A percentile compares a stretch with the other conserved stretches of the same genome.
These are phyloP conservation scores for Cucurbita moschata DNA, from an alignment of 306 rosid species.

Conservation along the genomic window DNA sequence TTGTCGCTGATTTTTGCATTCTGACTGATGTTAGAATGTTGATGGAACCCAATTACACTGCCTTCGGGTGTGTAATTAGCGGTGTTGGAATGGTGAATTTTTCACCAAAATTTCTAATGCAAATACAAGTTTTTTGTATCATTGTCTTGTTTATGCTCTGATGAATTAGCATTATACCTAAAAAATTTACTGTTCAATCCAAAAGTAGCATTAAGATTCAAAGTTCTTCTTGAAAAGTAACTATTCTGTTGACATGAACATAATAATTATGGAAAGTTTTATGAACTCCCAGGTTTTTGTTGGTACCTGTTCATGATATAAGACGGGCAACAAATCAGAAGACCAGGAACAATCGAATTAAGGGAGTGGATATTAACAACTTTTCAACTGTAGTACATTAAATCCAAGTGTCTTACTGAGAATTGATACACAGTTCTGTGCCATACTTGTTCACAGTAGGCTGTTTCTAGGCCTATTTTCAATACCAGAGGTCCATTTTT, in stretches of 20 bases:
- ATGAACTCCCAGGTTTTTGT: no score
- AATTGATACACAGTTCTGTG: background rate
- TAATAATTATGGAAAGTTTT: no score
- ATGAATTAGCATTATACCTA: background rate
- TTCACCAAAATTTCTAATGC: background rate
- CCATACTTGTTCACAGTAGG: background rate
- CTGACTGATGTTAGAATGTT: slow-evolving; percentile 1
- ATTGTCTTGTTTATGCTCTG: background rate
- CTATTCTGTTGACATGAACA: no score
- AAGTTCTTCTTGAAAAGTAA: background rate
- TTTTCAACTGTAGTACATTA: background rate
- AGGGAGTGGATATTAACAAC: no score
- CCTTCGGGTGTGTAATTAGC: background rate
- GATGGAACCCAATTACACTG: slow-evolving; percentile 3
- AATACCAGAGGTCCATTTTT: background rate
- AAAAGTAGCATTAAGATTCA: background rate
- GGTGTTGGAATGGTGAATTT: background rate
- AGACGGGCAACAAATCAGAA: no score
- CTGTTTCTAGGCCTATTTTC: background rate
- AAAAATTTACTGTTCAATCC: background rate
- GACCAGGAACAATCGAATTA: no score
- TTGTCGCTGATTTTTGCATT: background rate
- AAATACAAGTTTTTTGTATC: background rate
- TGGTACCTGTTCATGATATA: no score
- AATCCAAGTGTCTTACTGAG: background rate